A percentile compares a stretch with the other conserved stretches of the same genome.
Evolutionary conservation across 768 basidiomycete genomes (phyloP).

Genomic region (Asterophora parasitica): DNA sequence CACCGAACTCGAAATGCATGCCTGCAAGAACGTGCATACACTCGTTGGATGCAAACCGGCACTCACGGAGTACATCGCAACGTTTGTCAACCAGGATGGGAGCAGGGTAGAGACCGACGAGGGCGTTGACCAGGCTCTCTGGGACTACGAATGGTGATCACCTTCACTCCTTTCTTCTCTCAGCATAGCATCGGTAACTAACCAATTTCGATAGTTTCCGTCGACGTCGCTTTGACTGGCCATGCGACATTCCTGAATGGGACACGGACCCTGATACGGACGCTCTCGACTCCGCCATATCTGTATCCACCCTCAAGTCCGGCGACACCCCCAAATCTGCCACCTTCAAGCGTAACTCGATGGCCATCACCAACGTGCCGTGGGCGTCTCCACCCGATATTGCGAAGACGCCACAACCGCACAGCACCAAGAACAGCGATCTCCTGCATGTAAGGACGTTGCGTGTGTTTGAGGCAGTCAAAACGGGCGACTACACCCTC

Average conservation of each 20-base stretch:
- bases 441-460: conserved; percentile 49
- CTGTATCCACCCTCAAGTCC: conserved; percentile 9
- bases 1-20: conserved; percentile 67
- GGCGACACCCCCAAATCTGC: conserved; percentile 16
- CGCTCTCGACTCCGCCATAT: conserved; percentile 17
- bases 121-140: conserved; percentile 38
- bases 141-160: conserved; percentile 57
- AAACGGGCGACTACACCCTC: conserved; percentile 23
- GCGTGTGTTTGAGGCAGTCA: conserved; percentile 47
- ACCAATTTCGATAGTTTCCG: conserved; percentile 46
- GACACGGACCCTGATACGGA: conserved; percentile 17
- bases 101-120: conserved; percentile 28
- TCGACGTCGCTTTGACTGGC: conserved; percentile 67
- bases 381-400: conserved; percentile 18
- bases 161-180: conserved; percentile 1
- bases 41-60: conserved; percentile 60
- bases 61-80: conserved; percentile 43
- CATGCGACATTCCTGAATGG: conserved; percentile 33
- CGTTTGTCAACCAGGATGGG: conserved; percentile 34
- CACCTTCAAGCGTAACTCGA: conserved; percentile 13
- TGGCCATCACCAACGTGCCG: conserved; percentile 10
- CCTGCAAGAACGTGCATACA: conserved; percentile 64
- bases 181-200: neutral
- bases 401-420: neutral
- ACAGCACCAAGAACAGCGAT: conserved; percentile 27